These are phyloP conservation scores for Scutellaria barbata DNA, from an alignment of 257 asterid genomes.

Conservation along the genomic window DNA sequence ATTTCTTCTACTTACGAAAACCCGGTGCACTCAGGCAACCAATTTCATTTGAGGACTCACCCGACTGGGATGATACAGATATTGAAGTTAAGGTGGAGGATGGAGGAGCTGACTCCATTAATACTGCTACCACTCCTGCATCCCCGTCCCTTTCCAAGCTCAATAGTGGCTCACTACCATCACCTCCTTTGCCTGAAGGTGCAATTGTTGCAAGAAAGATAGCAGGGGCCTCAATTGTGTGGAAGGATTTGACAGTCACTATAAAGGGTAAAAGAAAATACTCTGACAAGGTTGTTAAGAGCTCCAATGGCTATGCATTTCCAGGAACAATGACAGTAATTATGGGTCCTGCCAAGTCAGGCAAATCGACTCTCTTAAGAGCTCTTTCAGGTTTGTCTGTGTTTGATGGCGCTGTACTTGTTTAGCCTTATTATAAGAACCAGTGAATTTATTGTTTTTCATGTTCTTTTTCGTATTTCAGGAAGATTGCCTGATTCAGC, in stretches of 20 bases:
- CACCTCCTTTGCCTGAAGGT: constrained; percentile 85
- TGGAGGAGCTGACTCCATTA: constrained; percentile 85
- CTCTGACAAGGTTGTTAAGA: constrained; percentile 90
- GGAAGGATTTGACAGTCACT: constrained; percentile 94
- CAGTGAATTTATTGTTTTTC: background rate
- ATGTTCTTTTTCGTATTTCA: constrained; percentile 41
- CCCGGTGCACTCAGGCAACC: constrained; percentile 91
- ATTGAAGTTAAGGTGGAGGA: constrained; percentile 81
- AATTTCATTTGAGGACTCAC: constrained; percentile 95
- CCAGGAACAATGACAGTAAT: constrained; percentile 99
- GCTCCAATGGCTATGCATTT: constrained; percentile 88
- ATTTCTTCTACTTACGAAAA: constrained; percentile 88
- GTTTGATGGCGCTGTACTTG: constrained; percentile 15
- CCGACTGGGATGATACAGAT: constrained; percentile 94
- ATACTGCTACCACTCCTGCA: constrained; percentile 73
- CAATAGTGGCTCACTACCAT: constrained; percentile 81
- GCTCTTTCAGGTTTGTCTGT: constrained; percentile 81
- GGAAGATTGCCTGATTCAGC: constrained; percentile 90
- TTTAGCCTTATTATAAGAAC: constrained; percentile 10
- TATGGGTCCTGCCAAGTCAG: constrained; percentile 99
- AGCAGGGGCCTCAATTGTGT: constrained; percentile 87
- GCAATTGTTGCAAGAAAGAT: constrained; percentile 63
- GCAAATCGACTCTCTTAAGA: constrained; percentile 96
- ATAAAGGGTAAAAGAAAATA: constrained; percentile 91
- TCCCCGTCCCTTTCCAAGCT: constrained; percentile 93